These are phyloP conservation scores for Obba rivulosa DNA, from an alignment of 768 basidiomycete genomes.

Conservation along the genomic window DNA sequence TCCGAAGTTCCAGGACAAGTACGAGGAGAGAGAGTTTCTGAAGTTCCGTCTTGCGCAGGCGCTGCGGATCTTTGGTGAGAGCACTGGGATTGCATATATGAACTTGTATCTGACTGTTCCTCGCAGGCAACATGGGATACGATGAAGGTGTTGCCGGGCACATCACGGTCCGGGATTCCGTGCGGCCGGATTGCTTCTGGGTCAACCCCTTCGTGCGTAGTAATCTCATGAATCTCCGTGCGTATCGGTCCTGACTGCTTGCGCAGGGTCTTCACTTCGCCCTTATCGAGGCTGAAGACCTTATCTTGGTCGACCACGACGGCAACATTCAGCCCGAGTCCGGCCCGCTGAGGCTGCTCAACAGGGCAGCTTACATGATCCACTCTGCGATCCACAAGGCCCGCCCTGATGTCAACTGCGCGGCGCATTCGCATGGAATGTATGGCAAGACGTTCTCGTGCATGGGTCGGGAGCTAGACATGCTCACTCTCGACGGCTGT, in stretches of 20 bases:
- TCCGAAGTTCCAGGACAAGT: slow-evolving; percentile 24
- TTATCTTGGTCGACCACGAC: slow-evolving; percentile 40
- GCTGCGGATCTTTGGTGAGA: slow-evolving; percentile 40
- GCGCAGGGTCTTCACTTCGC: slow-evolving; percentile 40
- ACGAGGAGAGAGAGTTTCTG: slow-evolving; percentile 35
- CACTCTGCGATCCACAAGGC: slow-evolving; percentile 29
- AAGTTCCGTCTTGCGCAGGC: slow-evolving; percentile 43
- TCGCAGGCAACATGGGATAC: slow-evolving; percentile 32
- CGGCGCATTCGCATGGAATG: slow-evolving; percentile 29
- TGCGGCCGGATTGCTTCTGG: slow-evolving; percentile 40
- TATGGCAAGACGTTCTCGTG: slow-evolving; percentile 34
- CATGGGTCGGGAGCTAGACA: slow-evolving; percentile 26
- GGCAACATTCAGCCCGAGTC: slow-evolving; percentile 29
- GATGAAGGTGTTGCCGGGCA: slow-evolving; percentile 47
- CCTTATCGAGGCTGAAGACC: slow-evolving; percentile 37
- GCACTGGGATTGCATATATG: too few relatives aligned
- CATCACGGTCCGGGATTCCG: slow-evolving; percentile 44
- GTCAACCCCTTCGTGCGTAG: slow-evolving; percentile 36
- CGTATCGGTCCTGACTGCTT: too few relatives aligned
- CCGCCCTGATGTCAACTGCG: slow-evolving; percentile 31
- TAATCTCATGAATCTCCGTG: too few relatives aligned
- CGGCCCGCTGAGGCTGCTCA: slow-evolving; percentile 28
- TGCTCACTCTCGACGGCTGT: slow-evolving; percentile 30
- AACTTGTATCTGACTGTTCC: too few relatives aligned
- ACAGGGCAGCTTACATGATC: slow-evolving; percentile 34